A percentile compares a stretch with the other conserved stretches of the same genome.
These are phyloP conservation scores for Berberis thunbergii DNA, from an alignment of 164 flowering plant genomes.

Conservation along the genomic window DNA sequence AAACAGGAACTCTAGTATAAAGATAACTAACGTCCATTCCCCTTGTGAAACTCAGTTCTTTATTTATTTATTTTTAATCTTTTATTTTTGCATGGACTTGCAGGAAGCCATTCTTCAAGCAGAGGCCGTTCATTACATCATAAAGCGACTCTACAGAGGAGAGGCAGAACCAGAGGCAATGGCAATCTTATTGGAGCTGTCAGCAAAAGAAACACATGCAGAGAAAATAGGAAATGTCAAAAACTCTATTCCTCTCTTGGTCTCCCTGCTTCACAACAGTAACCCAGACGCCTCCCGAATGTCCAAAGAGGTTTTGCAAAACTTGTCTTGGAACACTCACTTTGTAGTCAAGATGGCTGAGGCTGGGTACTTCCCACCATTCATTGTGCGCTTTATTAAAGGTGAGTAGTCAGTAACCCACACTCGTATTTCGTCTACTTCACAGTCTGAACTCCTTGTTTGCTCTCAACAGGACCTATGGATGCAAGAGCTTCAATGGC, in stretches of 20 bases:
- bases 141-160: conserved; percentile 14
- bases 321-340: conserved; percentile 8
- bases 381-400: conserved; percentile 14
- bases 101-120: conserved; percentile 17
- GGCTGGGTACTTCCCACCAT: conserved; percentile 16
- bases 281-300: conserved; percentile 8
- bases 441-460: neutral
- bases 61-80: no score
- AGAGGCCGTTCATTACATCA: conserved; percentile 11
- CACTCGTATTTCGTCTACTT: neutral
- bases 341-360: conserved; percentile 17
- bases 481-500: conserved; percentile 19
- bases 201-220: conserved; percentile 5
- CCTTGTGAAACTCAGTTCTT: neutral
- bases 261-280: conserved; percentile 13
- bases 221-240: conserved; percentile 17
- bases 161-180: conserved; percentile 15
- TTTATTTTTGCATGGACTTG: neutral
- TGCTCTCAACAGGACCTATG: conserved; percentile 9
- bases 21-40: neutral
- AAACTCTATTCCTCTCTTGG: conserved; percentile 15
- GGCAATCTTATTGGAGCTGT: conserved; percentile 10
- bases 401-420: conserved; percentile 7
- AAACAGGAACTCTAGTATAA: neutral
- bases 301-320: conserved; percentile 6